A percentile compares a stretch with the other conserved stretches of the same genome.
These are phyloP conservation scores for Fusarium napiforme DNA, from an alignment of 2,329 filamentous ascomycete genomes.

Conservation along the genomic window DNA sequence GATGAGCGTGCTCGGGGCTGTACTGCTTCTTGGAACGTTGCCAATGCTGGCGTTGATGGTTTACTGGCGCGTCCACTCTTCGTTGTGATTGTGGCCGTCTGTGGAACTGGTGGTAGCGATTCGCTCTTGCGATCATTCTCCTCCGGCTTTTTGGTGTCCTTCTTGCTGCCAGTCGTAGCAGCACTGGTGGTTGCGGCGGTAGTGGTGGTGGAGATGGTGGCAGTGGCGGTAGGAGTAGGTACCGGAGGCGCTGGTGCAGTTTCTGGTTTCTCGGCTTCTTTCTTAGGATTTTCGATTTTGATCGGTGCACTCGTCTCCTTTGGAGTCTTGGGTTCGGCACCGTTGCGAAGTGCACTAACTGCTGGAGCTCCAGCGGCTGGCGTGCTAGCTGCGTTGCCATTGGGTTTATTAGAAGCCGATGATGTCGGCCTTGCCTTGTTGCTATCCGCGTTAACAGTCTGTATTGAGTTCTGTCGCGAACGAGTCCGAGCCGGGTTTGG, in stretches of 20 bases:
- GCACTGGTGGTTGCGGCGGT: background rate
- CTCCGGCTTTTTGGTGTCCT: conserved; percentile 56
- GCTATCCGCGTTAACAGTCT: conserved; percentile 65
- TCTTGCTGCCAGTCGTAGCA: conserved; percentile 51
- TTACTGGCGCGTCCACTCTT: conserved; percentile 75
- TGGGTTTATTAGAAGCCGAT: conserved; percentile 70
- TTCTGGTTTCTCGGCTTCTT: conserved; percentile 49
- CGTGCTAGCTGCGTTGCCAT: conserved; percentile 57
- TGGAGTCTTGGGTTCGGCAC: conserved; percentile 59
- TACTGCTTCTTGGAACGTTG: conserved; percentile 67
- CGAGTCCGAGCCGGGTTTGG: conserved; percentile 75
- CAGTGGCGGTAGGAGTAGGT: conserved; percentile 21
- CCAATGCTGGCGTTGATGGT: conserved; percentile 71
- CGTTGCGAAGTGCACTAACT: conserved; percentile 47
- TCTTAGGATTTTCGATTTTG: conserved; percentile 50
- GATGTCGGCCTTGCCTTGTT: conserved; percentile 66
- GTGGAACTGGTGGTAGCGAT: conserved; percentile 58
- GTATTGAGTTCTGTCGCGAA: conserved; percentile 79
- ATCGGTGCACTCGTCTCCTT: conserved; percentile 57
- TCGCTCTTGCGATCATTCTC: conserved; percentile 53
- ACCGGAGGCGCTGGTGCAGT: conserved; percentile 42
- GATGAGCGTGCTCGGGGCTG: conserved; percentile 66
- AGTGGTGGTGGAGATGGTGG: conserved; percentile 40
- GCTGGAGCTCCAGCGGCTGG: conserved; percentile 51
- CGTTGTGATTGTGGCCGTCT: conserved; percentile 63